Evolutionary conservation across 805 yeast genomes (phyloP), one percentile per base, ranked within the genome.

Genomic region (Teunomyces barrocoloradensis): DNA sequence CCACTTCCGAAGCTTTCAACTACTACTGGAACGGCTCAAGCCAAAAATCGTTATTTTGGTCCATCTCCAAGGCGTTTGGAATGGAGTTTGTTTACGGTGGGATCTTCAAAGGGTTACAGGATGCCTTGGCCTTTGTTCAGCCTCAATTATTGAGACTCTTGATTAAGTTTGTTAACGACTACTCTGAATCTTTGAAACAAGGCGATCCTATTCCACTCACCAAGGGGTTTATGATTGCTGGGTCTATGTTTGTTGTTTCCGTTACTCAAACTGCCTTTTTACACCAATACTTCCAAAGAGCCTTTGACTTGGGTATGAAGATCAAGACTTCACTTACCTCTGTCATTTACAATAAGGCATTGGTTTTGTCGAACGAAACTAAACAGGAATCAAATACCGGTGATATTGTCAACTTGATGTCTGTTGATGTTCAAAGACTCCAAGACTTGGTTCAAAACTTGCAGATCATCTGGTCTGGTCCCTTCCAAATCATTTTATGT

Each of bases 371-470:
- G 1, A 83, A 80, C 54, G 94, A 87, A 59, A 80, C 89, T 9
- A 81, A 82, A 50, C 82, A 80, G 60, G 68, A 79, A 57, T 81
- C 89, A 35, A 80, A 88, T 28, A 87, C 96, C 4, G 98, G 98
- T 60, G 97, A 90, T 63, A 87, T 92, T 54, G 97, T 91, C 48
- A 91, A 91, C 61, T 74, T 91, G 58, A 89, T 91, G 97, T 84
- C 96, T 45, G 96, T 91, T 39, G 98, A 91, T 69, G 84, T 90
- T 2, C 96, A 87, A 68, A 81, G 96, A 68, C 71, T 91, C 47
- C 96, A 88, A 63, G 96, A 88, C 55, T 73, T 89, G 47, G 80
- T 86, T 20, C 90, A 87, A 62, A 81, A 84, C 65, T 79, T 90
- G 52, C 85, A 88, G 57, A 75, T 89, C 45, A 73, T 88, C 43